Percentiles rank a stretch among this genome's conserved stretches.
Evolutionary conservation across 2,329 filamentous ascomycete genomes (phyloP).

Genomic region (Fusarium secorum): DNA sequence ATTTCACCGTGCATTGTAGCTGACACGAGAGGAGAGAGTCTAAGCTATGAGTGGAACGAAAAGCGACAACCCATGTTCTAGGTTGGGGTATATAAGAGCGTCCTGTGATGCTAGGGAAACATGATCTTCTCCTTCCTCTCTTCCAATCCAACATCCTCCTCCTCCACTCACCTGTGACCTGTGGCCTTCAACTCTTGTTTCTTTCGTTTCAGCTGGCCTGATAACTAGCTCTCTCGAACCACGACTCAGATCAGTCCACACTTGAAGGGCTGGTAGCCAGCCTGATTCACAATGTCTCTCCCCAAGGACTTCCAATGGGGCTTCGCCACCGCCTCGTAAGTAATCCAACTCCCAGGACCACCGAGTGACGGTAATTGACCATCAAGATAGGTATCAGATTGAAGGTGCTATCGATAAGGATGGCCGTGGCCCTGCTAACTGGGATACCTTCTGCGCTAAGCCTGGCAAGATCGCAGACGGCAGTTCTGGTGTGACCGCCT

Average conservation of each 20-base stretch:
- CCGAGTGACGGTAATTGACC: conserved; percentile 29
- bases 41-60: conserved; percentile 29
- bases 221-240: background rate
- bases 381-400: conserved; percentile 77
- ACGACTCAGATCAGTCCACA: background rate
- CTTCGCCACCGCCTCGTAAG: conserved; percentile 78
- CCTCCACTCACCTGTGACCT: background rate
- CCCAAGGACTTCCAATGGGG: conserved; percentile 79
- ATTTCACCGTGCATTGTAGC: conserved; percentile 12
- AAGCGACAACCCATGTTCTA: conserved; percentile 30
- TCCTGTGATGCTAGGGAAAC: conserved; percentile 23
- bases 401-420: conserved; percentile 79
- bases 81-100: conserved; percentile 40
- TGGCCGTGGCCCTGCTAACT: conserved; percentile 83
- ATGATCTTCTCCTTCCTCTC: background rate
- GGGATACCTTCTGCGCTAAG: conserved; percentile 86
- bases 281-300: conserved; percentile 49
- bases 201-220: conserved; percentile 5
- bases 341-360: conserved; percentile 27
- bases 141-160: background rate
- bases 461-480: conserved; percentile 85
- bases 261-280: conserved; percentile 3
- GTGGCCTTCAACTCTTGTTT: background rate
- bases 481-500: conserved; percentile 77
- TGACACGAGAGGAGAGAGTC: conserved; percentile 24